A percentile compares a stretch with the other conserved stretches of the same genome.
These are phyloP conservation scores for Fusarium sp. DNA, from an alignment of 2,329 filamentous ascomycete genomes.

Conservation along the genomic window DNA sequence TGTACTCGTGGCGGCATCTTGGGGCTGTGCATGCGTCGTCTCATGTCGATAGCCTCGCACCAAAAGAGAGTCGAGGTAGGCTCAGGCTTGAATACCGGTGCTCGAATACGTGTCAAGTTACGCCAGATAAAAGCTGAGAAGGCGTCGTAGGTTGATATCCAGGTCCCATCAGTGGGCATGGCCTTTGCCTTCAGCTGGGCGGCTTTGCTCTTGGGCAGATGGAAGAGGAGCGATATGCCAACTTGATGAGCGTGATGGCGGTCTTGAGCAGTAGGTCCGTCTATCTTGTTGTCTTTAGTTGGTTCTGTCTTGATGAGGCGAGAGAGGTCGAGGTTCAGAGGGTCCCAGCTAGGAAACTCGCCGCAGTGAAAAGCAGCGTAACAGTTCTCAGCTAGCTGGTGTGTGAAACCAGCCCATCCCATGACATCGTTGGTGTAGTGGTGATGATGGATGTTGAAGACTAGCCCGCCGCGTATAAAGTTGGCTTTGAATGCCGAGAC, in stretches of 20 bases:
- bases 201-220: constrained; percentile 57
- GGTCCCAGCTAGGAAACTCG: constrained; percentile 50
- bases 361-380: constrained; percentile 47
- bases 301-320: constrained; percentile 47
- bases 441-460: constrained; percentile 56
- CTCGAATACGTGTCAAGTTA: constrained; percentile 50
- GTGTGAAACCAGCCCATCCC: constrained; percentile 53
- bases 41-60: constrained; percentile 55
- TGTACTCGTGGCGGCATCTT: constrained; percentile 50
- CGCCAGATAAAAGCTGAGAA: constrained; percentile 57
- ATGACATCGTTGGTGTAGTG: constrained; percentile 58
- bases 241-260: constrained; percentile 47
- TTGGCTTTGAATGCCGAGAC: constrained; percentile 55
- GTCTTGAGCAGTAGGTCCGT: constrained; percentile 45
- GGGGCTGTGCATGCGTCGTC: constrained; percentile 48
- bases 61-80: constrained; percentile 46
- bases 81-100: constrained; percentile 49
- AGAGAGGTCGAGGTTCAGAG: constrained; percentile 50
- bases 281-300: constrained; percentile 46
- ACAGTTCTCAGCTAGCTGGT: constrained; percentile 58
- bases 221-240: constrained; percentile 52
- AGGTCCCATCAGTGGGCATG: constrained; percentile 48
- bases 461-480: constrained; percentile 55
- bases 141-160: constrained; percentile 61
- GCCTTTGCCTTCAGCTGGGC: constrained; percentile 54